phyloP scores from a whole-genome alignment of 495 filamentous ascomycete genomes.

The Bathelium albidoporum region DNA sequence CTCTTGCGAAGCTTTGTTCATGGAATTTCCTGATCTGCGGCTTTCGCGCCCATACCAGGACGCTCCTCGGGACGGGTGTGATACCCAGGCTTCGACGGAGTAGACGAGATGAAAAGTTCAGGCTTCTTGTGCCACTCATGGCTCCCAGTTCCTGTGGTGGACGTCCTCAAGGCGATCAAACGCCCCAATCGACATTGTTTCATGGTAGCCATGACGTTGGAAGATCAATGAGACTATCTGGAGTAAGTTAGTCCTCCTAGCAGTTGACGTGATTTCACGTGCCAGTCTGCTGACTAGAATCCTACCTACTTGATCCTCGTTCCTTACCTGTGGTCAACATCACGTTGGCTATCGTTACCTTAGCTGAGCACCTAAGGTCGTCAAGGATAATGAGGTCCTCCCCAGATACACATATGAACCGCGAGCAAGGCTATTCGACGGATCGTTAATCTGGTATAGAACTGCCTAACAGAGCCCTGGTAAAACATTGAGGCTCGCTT shows the following conservation, averaged over 20 bases:
- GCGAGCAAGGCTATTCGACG: no score
- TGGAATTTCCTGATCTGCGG: background rate
- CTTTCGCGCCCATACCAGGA: background rate
- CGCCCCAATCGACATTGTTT: background rate
- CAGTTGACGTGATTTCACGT: background rate
- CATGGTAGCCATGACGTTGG: background rate
- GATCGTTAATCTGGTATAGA: no score
- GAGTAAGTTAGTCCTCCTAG: no score
- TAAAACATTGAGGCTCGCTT: no score
- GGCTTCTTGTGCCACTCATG: background rate
- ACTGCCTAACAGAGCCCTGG: no score
- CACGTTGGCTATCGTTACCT: no score
- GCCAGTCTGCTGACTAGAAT: background rate
- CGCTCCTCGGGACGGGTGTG: background rate
- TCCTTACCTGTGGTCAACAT: no score
- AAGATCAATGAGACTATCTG: no score
- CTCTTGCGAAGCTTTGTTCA: background rate
- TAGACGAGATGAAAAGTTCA: background rate
- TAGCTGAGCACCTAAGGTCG: no score
- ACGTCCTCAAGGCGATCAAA: no score
- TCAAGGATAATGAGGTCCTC: background rate
- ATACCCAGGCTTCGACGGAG: background rate
- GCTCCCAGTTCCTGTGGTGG: background rate
- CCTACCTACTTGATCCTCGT: no score
- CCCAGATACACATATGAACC: background rate